Base-by-base conservation (phyloP, 2,329 filamentous ascomycete genomes). In the Penicillium brevicompactum region DNA sequence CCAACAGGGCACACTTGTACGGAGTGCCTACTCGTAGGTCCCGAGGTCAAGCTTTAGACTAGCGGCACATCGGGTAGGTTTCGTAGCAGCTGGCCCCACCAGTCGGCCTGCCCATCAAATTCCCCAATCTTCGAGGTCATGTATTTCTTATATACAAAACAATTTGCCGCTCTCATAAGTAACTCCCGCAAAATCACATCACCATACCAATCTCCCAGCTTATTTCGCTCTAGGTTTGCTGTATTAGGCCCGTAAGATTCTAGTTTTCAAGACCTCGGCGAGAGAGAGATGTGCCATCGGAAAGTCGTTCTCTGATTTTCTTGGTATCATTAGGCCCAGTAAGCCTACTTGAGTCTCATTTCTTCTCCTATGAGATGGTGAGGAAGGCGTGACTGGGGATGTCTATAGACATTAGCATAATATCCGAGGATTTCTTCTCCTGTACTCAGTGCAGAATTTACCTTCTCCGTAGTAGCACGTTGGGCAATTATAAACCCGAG, bases 401-500 rank as follows among this genome's bases (percentile, higher is more conserved):
- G 6, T 9, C 38, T 41, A 10, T 8, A 8, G 5, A 21, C 21
- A 8, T 41, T 4, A 41, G 38, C 16, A 18, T 16, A 11, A 9
- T 7, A 41, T 6, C 6, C 7, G 6, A 9, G 7, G 5, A 27
- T 27, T 27, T 9, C 7, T 6, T 41, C 14, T 21, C 6, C 5
- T 6, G 37, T 16, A 16, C 18, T 9, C n/a, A 21, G 9, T 21
- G 7, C 21, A 5, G 14, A n/a, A 37, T n/a, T 18, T 14, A 40
- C 24, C 5, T 44, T 31, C 18, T 56, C 30, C 1, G 40, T 10
- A 4, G 4, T 7, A 7, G 54, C 11, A 18, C 46, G 40, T 6
- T 24, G 49, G 16, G 54, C 54, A 32, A 53, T 57, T 7, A 53
- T 24, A 24, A 57, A 32, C 13, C 50, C 54, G 31, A 57, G 53